Conservation (phyloP, 2,329 filamentous ascomycete species). For the Myriosclerotinia curreyana region DNA sequence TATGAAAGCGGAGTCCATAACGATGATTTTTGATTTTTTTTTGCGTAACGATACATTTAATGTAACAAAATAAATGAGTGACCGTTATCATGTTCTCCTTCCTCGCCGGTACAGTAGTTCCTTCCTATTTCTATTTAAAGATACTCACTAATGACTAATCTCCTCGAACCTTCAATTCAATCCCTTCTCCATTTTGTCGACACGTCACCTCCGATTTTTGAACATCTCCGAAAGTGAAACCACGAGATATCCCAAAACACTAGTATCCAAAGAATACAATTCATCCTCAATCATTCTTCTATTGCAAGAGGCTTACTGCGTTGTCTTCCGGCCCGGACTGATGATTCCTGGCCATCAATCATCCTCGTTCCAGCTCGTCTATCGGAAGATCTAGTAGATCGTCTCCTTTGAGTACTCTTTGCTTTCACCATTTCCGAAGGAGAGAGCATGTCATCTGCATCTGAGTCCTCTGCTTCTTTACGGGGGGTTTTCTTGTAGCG, state of each 20-base stretch:
- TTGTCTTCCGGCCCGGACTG: neutral
- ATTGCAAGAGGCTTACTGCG: neutral
- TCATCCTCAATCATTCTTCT: neutral
- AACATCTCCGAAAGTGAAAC: neutral
- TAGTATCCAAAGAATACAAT: neutral
- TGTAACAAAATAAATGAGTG: neutral
- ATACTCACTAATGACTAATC: neutral
- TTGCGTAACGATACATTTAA: neutral
- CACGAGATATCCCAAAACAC: neutral
- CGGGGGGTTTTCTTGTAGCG: slow-evolving; percentile 4
- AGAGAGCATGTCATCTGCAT: slow-evolving; percentile 2
- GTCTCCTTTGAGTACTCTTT: neutral
- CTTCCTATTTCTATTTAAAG: neutral
- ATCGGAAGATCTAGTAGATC: slow-evolving; percentile 5
- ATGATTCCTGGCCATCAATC: neutral
- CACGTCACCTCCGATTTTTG: neutral
- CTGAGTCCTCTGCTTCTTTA: neutral
- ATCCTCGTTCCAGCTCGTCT: neutral
- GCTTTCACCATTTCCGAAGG: neutral
- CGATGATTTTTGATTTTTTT: neutral
- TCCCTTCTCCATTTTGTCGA: neutral
- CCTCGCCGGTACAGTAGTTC: neutral
- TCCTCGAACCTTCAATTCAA: neutral
- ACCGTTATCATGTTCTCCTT: slow-evolving; percentile 8
- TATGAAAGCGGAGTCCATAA: neutral